Conservation (phyloP, 306 rosid genomes). For the Benincasa hispida region DNA sequence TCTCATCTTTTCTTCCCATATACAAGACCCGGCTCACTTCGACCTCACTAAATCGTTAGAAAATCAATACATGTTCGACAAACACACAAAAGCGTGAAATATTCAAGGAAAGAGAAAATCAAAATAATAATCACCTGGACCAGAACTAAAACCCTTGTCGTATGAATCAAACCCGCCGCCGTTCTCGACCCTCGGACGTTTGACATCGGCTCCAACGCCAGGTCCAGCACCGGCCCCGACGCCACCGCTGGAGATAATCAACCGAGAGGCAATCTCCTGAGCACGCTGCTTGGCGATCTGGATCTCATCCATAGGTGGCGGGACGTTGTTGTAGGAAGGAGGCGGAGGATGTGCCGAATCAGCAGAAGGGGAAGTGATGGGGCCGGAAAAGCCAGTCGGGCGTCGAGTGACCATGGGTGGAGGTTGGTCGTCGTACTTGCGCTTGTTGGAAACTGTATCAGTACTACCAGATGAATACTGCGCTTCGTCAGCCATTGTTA, state of each 20-base stretch:
- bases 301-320: constrained; percentile 55
- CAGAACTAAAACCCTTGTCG: constrained; percentile 40
- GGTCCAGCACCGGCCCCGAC: background rate
- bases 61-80: background rate
- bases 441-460: constrained; percentile 42
- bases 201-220: constrained; percentile 27
- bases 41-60: background rate
- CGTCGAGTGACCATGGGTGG: constrained; percentile 29
- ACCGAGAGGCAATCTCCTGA: constrained; percentile 90
- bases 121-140: constrained; percentile 14
- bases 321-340: constrained; percentile 46
- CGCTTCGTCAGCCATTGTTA: constrained; percentile 55
- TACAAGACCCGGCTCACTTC: background rate
- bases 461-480: constrained; percentile 46
- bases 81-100: background rate
- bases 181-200: constrained; percentile 74
- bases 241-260: constrained; percentile 19
- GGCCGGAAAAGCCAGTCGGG: constrained; percentile 59
- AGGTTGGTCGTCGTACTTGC: constrained; percentile 73
- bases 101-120: background rate
- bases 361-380: constrained; percentile 38
- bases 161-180: constrained; percentile 61
- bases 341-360: constrained; percentile 28
- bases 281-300: constrained; percentile 88
- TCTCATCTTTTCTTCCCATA: background rate